Conservation (phyloP, 169 alveolate species). For the Plasmodium vivax region DNA sequence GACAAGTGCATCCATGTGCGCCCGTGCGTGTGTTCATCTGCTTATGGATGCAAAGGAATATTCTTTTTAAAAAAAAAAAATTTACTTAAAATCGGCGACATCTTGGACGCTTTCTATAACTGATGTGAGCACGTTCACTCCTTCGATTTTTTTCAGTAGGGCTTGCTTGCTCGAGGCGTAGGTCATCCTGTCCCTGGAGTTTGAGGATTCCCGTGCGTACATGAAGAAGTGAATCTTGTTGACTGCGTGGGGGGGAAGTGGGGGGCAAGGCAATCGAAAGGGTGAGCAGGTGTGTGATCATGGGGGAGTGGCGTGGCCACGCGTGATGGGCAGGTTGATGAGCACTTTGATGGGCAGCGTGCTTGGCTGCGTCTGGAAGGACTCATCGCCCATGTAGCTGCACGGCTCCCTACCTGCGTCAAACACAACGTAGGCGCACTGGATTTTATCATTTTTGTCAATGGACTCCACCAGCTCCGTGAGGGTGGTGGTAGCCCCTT, state of each 20-base stretch:
- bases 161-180: slow-evolving; percentile 86
- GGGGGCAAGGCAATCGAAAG: not conserved
- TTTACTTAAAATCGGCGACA: slow-evolving; percentile 59
- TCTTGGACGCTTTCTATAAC: slow-evolving; percentile 82
- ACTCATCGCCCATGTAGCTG: not conserved
- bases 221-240: slow-evolving; percentile 82
- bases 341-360: not conserved
- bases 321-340: not conserved
- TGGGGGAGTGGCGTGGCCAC: not conserved
- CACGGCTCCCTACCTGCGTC: slow-evolving; percentile 77
- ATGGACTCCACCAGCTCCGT: slow-evolving; percentile 54
- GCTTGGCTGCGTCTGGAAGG: not conserved
- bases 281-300: not conserved
- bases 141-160: slow-evolving; percentile 81
- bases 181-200: slow-evolving; percentile 83
- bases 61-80: not conserved
- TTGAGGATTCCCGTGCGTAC: slow-evolving; percentile 83
- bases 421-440: slow-evolving; percentile 85
- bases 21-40: not conserved
- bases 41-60: not conserved
- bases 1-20: not conserved
- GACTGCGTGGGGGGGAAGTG: slow-evolving; percentile 48
- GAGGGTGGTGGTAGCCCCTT: slow-evolving; percentile 37
- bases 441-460: slow-evolving; percentile 70
- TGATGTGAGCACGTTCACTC: slow-evolving; percentile 79